phyloP scores from a whole-genome alignment of 148 eudicot species.

The Spergularia bocconei region DNA sequence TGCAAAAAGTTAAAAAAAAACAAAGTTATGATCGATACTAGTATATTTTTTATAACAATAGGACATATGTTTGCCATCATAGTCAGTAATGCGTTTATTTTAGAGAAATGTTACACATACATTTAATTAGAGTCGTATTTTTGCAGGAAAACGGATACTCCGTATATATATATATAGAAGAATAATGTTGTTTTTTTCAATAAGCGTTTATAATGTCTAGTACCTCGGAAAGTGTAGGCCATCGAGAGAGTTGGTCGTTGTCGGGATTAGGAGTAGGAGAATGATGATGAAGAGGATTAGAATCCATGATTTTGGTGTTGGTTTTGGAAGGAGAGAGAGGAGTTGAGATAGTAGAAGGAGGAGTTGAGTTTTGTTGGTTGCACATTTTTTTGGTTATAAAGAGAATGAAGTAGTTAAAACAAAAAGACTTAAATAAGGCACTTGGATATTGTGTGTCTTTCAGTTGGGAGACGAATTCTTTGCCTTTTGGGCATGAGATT shows the following conservation, averaged over 20 bases:
- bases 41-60: neutral
- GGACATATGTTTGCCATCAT: neutral
- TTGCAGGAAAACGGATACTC: no score
- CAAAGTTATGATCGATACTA: no score
- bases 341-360: conserved; percentile 43
- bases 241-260: conserved; percentile 43
- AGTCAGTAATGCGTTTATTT: no score
- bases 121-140: no score
- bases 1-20: neutral
- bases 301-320: conserved; percentile 34
- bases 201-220: neutral
- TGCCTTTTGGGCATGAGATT: conserved; percentile 19
- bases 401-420: neutral
- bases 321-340: conserved; percentile 40
- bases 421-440: neutral
- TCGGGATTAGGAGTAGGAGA: conserved; percentile 18
- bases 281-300: neutral
- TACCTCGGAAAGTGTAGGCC: conserved; percentile 79
- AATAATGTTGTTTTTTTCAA: no score
- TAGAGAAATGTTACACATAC: no score
- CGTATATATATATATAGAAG: no score
- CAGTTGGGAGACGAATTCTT: conserved; percentile 26
- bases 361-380: conserved; percentile 61
- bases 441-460: conserved; percentile 23
- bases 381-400: neutral